Percentiles rank a stretch among this genome's conserved stretches.
Conservation (phyloP, 2,329 filamentous ascomycete genomes). For the Botrytis tulipae region DNA sequence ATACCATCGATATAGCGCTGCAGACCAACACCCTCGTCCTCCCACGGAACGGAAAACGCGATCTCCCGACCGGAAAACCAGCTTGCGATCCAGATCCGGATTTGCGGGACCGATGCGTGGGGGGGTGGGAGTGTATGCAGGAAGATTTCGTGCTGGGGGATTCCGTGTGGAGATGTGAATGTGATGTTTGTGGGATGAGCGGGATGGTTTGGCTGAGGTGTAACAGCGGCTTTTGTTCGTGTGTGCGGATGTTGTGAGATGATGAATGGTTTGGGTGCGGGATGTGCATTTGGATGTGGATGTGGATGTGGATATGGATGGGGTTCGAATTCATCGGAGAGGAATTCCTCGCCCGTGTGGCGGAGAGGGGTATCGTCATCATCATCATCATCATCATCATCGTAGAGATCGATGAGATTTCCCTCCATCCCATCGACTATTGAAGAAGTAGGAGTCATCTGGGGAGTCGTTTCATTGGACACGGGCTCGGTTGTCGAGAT, state of each 20-base stretch:
- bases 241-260: background rate
- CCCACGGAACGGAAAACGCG: background rate
- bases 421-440: background rate
- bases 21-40: background rate
- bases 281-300: background rate
- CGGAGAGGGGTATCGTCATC: background rate
- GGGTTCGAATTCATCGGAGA: too few relatives aligned
- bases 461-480: background rate
- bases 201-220: background rate
- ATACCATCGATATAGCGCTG: background rate
- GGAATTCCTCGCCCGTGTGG: background rate
- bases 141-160: constrained; percentile 1
- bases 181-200: background rate
- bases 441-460: background rate
- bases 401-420: background rate
- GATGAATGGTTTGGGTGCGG: too few relatives aligned
- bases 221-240: accelerated
- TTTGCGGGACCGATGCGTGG: background rate
- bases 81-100: background rate
- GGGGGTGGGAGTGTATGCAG: background rate
- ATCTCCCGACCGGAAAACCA: constrained; percentile 4
- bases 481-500: background rate
- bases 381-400: background rate
- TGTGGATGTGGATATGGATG: background rate
- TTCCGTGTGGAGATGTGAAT: background rate